Evolutionary conservation across 129 eudicot genomes (phyloP).

Genomic region (Lonicera japonica): DNA sequence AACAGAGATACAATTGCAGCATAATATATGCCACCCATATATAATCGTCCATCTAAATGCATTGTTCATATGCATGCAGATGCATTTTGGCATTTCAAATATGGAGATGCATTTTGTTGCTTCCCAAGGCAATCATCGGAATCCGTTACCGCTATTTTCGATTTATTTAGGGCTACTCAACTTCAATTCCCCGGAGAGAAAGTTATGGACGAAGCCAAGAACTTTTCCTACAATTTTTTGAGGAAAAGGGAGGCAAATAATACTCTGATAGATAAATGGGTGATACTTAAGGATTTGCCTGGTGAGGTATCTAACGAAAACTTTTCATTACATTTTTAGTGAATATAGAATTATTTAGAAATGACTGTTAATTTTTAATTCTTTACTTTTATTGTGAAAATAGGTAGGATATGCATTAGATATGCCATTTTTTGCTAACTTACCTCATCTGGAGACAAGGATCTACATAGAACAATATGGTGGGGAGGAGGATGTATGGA

Average conservation of each 20-base stretch:
- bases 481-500: constrained; percentile 41
- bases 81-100: constrained; percentile 24
- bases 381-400: not conserved
- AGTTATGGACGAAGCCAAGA: constrained; percentile 28
- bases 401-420: constrained; percentile 30
- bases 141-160: constrained; percentile 22
- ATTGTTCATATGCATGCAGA: constrained; percentile 6
- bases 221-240: constrained; percentile 17
- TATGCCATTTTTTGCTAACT: constrained; percentile 40
- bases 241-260: constrained; percentile 13
- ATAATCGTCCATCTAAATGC: no score
- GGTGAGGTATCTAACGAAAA: constrained; percentile 26
- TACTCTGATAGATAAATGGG: constrained; percentile 30
- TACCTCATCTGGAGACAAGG: constrained; percentile 43
- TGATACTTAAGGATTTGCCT: constrained; percentile 24
- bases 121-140: constrained; percentile 18
- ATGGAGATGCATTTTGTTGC: constrained; percentile 25
- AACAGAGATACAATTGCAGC: no score
- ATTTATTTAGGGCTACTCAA: constrained; percentile 35
- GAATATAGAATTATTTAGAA: no score
- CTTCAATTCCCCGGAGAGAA: constrained; percentile 27
- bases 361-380: no score
- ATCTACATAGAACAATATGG: constrained; percentile 42
- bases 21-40: no score
- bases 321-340: no score